Evolutionary conservation across 2,329 filamentous ascomycete species (phyloP).

Genomic region (Cryoendolithus antarcticus): DNA sequence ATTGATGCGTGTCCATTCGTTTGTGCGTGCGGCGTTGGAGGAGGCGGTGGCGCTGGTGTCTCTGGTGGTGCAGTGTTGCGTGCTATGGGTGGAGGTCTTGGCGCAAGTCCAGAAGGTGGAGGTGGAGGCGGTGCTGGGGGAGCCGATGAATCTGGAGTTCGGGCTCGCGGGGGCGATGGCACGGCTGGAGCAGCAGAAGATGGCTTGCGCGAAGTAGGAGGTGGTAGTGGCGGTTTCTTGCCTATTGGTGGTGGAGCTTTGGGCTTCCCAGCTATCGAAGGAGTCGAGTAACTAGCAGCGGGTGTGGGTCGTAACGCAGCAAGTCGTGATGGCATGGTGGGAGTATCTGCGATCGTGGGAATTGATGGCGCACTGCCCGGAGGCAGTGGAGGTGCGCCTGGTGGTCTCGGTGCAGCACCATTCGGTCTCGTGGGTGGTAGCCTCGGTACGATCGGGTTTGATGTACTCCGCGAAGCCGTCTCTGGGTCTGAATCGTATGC

Average conservation of each 20-base stretch:
- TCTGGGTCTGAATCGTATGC: slow-evolving; percentile 69
- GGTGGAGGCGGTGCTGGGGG: slow-evolving; percentile 29
- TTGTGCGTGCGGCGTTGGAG: slow-evolving; percentile 25
- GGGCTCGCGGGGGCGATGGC: slow-evolving; percentile 24
- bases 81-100: slow-evolving; percentile 23
- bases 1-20: slow-evolving; percentile 41
- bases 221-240: slow-evolving; percentile 56
- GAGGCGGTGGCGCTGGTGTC: slow-evolving; percentile 17
- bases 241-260: slow-evolving; percentile 64
- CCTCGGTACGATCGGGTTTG: slow-evolving; percentile 35
- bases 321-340: slow-evolving; percentile 40
- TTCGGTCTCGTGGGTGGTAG: slow-evolving; percentile 37
- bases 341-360: slow-evolving; percentile 25
- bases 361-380: slow-evolving; percentile 35
- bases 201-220: slow-evolving; percentile 44
- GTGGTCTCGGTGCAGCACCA: slow-evolving; percentile 23
- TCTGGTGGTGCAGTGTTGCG: slow-evolving; percentile 17
- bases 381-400: slow-evolving; percentile 33
- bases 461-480: slow-evolving; percentile 28
- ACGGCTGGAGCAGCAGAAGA: slow-evolving; percentile 33
- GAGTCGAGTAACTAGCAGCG: slow-evolving; percentile 14
- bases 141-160: slow-evolving; percentile 20
- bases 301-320: slow-evolving; percentile 46
- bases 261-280: slow-evolving; percentile 34
- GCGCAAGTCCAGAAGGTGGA: slow-evolving; percentile 28